phyloP scores from a whole-genome alignment of 805 yeast species.

The Pichia thaimueangensis region DNA sequence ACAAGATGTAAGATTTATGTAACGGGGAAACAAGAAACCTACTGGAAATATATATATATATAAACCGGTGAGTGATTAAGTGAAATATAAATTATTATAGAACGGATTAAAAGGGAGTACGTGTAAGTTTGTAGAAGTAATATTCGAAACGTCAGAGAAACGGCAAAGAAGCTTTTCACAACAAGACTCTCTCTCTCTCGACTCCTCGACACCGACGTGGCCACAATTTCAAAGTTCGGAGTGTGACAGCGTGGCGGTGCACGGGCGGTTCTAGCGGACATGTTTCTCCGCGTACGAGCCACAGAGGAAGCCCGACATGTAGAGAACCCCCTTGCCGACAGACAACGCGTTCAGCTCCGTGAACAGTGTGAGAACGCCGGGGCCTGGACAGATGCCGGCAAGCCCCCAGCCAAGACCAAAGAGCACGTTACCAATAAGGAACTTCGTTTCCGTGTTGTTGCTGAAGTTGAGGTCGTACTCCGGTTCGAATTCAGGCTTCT shows the following conservation, averaged over 20 bases:
- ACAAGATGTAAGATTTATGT: no score
- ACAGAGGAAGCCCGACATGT: conserved; percentile 16
- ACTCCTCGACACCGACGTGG: conserved; percentile 1
- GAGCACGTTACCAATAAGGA: conserved; percentile 36
- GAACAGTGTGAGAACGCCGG: conserved; percentile 34
- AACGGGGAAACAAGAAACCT: no score
- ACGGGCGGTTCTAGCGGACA: conserved; percentile 26
- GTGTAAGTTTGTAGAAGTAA: no score
- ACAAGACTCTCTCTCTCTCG: neutral
- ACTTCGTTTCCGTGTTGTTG: conserved; percentile 22
- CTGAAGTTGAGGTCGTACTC: conserved; percentile 23
- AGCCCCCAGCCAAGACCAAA: conserved; percentile 53
- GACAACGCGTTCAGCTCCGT: conserved; percentile 16
- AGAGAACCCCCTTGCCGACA: conserved; percentile 26
- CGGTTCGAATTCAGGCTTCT: conserved; percentile 18
- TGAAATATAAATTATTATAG: no score
- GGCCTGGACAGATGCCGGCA: conserved; percentile 49
- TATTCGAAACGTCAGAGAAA: no score
- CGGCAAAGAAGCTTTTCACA: no score
- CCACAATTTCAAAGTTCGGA: neutral
- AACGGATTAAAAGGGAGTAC: no score
- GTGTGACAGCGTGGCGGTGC: conserved; percentile 2
- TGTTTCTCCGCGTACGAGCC: conserved; percentile 35
- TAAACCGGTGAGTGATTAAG: no score
- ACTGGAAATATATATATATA: no score